phyloP scores from a whole-genome alignment of 805 yeast species.

The Candida jianshihensis region DNA sequence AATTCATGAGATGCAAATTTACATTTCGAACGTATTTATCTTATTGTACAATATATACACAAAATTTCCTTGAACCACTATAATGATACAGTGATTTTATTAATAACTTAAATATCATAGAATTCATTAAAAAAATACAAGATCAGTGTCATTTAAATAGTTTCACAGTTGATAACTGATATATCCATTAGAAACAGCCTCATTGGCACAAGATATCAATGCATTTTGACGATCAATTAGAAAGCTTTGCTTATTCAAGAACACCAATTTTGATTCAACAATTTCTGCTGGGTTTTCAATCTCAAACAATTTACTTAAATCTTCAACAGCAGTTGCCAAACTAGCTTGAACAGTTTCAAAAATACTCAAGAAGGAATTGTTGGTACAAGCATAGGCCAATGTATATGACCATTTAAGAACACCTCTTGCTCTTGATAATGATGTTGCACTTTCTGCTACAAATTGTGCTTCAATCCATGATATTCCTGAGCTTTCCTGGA shows the following conservation, averaged over 20 bases:
- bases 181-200: conserved; percentile 3
- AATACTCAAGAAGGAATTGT: conserved; percentile 47
- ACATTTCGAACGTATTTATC: too few species aligned
- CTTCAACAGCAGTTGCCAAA: conserved; percentile 61
- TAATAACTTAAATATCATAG: too few species aligned
- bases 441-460: conserved; percentile 62
- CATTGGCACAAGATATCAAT: conserved; percentile 27
- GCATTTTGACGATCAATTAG: conserved; percentile 31
- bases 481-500: conserved; percentile 57
- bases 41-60: too few species aligned
- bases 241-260: conserved; percentile 29
- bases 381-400: conserved; percentile 58
- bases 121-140: too few species aligned
- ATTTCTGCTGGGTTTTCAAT: conserved; percentile 30
- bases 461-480: conserved; percentile 90
- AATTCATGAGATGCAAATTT: background rate
- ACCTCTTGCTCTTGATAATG: conserved; percentile 60
- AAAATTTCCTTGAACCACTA: too few species aligned
- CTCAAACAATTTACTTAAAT: conserved; percentile 52
- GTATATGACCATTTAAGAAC: conserved; percentile 90
- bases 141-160: too few species aligned
- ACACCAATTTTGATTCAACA: conserved; percentile 29
- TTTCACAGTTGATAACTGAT: background rate
- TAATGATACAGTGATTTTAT: too few species aligned
- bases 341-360: conserved; percentile 68